phyloP scores from a whole-genome alignment of 2,329 filamentous ascomycete species.

The Trichophaea hybrida region DNA sequence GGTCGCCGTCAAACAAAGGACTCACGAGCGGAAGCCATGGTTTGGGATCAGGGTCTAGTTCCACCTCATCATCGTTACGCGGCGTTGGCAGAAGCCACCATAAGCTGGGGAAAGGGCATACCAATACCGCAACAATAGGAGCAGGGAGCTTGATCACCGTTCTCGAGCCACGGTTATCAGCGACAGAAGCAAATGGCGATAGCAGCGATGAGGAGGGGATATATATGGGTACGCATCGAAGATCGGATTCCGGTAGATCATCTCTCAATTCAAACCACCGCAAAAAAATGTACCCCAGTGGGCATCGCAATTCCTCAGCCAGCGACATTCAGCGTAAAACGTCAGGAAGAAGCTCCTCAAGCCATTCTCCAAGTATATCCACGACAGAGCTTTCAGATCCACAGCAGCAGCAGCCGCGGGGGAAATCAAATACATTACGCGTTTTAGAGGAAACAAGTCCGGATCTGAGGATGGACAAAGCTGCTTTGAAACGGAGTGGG shows the following conservation, averaged over 20 bases:
- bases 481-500: constrained; percentile 56
- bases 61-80: constrained; percentile 16
- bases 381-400: constrained; percentile 8
- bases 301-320: constrained; percentile 15
- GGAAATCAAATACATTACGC: not conserved
- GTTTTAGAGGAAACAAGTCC: constrained; percentile 8
- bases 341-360: constrained; percentile 16
- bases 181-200: constrained; percentile 85
- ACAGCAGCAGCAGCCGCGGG: not conserved
- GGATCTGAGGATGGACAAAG: constrained; percentile 4
- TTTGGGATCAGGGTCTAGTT: constrained; percentile 16
- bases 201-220: constrained; percentile 56
- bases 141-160: constrained; percentile 44
- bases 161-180: constrained; percentile 80
- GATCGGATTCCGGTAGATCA: constrained; percentile 24
- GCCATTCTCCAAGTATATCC: constrained; percentile 15
- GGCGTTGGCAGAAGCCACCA: constrained; percentile 13
- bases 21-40: constrained; percentile 14
- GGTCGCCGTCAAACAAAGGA: constrained; percentile 21
- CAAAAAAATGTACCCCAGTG: constrained; percentile 4
- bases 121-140: constrained; percentile 28
- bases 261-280: constrained; percentile 23
- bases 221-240: constrained; percentile 27
- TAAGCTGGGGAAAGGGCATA: constrained; percentile 30
- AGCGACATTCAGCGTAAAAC: constrained; percentile 11